A percentile compares a stretch with the other conserved stretches of the same genome.
These are phyloP conservation scores for Podospora didyma DNA, from an alignment of 495 filamentous ascomycete genomes.

Conservation along the genomic window DNA sequence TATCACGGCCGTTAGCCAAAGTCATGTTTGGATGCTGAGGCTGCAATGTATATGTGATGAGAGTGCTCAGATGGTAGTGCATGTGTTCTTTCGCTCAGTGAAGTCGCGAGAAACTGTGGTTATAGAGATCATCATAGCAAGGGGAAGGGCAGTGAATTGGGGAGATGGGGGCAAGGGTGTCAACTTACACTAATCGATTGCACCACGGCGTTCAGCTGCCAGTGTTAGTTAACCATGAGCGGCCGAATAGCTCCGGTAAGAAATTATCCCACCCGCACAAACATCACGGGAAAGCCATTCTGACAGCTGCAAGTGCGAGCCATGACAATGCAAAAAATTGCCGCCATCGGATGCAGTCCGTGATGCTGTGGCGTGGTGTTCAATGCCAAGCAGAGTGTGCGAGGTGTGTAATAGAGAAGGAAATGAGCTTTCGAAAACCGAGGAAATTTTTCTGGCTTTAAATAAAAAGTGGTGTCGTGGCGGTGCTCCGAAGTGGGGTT, in stretches of 20 bases:
- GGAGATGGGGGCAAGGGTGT: background rate
- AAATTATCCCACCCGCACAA: too few relatives aligned
- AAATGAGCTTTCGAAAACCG: background rate
- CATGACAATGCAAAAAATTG: too few relatives aligned
- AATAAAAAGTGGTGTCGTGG: background rate
- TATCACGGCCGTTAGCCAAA: constrained; percentile 16
- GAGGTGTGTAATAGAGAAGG: background rate
- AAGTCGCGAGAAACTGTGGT: constrained; percentile 61
- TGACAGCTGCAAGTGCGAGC: too few relatives aligned
- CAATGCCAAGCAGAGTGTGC: background rate
- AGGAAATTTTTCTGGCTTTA: background rate
- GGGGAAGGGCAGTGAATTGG: background rate
- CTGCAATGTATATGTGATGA: constrained; percentile 1
- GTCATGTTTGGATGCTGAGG: constrained; percentile 8
- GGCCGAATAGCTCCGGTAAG: too few relatives aligned
- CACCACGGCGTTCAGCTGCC: too few relatives aligned
- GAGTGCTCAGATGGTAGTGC: constrained; percentile 95
- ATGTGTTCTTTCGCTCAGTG: constrained; percentile 94
- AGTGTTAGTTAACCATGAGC: too few relatives aligned
- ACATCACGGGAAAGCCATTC: too few relatives aligned
- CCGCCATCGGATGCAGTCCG: too few relatives aligned
- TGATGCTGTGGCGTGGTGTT: background rate
- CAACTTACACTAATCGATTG: background rate
- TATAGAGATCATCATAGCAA: constrained; percentile 51
- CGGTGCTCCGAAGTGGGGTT: background rate